These are phyloP conservation scores for Fusarium sp. DNA, from an alignment of 2,329 filamentous ascomycete genomes.

Conservation along the genomic window DNA sequence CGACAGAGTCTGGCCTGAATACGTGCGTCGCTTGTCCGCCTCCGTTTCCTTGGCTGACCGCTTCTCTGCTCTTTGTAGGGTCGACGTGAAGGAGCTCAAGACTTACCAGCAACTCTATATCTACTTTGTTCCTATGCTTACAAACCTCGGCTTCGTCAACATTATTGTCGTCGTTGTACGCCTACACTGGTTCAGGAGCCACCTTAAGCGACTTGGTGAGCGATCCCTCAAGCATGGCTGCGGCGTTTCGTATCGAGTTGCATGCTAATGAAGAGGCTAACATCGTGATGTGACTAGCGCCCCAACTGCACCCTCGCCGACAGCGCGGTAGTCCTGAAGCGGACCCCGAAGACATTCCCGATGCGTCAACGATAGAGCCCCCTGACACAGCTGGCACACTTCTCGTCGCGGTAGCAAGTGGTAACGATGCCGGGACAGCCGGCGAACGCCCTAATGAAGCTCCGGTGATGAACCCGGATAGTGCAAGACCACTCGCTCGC, in stretches of 20 bases:
- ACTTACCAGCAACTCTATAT: constrained; percentile 63
- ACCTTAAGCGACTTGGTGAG: constrained; percentile 44
- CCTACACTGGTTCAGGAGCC: constrained; percentile 60
- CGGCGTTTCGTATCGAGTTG: neutral
- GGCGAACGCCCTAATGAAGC: neutral
- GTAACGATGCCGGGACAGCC: neutral
- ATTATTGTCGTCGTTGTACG: constrained; percentile 60
- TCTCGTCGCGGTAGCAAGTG: neutral
- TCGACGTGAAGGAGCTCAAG: constrained; percentile 61
- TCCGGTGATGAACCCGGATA: neutral
- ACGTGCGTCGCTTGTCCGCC: constrained; percentile 49
- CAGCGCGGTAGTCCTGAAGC: no score
- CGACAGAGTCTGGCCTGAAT: constrained; percentile 64
- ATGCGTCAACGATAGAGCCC: neutral
- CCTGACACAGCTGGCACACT: neutral
- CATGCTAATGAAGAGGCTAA: neutral
- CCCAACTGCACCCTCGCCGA: neutral
- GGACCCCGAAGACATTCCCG: neutral
- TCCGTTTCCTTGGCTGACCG: neutral
- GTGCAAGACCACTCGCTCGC: neutral
- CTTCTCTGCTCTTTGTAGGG: constrained; percentile 42
- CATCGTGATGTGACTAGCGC: neutral
- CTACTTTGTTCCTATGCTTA: constrained; percentile 61
- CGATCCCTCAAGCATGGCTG: neutral
- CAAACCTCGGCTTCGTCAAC: constrained; percentile 62